Evolutionary conservation across 2,329 filamentous ascomycete genomes (phyloP).

Genomic region (Botrytis aclada): DNA sequence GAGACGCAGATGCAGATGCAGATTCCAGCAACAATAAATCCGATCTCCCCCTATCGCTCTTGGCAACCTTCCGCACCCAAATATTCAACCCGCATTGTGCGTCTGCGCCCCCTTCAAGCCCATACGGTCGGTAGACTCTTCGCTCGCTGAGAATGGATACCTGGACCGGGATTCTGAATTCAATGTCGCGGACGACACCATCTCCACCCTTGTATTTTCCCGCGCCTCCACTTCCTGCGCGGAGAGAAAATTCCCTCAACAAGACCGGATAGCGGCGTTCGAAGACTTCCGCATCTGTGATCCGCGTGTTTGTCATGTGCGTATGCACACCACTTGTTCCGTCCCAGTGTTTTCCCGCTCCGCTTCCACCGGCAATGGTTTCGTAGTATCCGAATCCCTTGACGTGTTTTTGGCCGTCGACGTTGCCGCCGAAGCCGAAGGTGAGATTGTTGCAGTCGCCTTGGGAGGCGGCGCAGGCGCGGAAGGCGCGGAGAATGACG

Average conservation of each 20-base stretch:
- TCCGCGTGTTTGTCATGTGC: constrained; percentile 82
- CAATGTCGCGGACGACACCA: constrained; percentile 74
- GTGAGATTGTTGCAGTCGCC: constrained; percentile 84
- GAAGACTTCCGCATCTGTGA: constrained; percentile 76
- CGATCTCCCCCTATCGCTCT: constrained; percentile 50
- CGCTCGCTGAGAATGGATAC: constrained; percentile 77
- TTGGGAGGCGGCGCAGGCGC: constrained; percentile 73
- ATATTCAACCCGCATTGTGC: constrained; percentile 78
- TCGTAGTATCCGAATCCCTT: constrained; percentile 85
- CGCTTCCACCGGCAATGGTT: constrained; percentile 75
- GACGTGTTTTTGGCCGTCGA: constrained; percentile 54
- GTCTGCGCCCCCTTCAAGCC: constrained; percentile 77
- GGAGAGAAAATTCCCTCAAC: constrained; percentile 64
- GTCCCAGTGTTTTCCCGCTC: constrained; percentile 69
- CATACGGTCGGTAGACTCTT: constrained; percentile 74
- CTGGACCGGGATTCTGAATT: constrained; percentile 74
- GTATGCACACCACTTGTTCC: constrained; percentile 72
- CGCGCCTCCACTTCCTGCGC: constrained; percentile 58
- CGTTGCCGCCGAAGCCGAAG: constrained; percentile 74
- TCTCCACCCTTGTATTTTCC: constrained; percentile 69
- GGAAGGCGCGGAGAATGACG: constrained; percentile 77
- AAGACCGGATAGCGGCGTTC: constrained; percentile 73
- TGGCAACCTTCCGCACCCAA: constrained; percentile 74
- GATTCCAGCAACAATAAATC: constrained; percentile 38
- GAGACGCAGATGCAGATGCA: rapidly evolving